These are phyloP conservation scores for Linnemannia hyalina DNA, from an alignment of 192 early-diverging fungal species.

Conservation along the genomic window DNA sequence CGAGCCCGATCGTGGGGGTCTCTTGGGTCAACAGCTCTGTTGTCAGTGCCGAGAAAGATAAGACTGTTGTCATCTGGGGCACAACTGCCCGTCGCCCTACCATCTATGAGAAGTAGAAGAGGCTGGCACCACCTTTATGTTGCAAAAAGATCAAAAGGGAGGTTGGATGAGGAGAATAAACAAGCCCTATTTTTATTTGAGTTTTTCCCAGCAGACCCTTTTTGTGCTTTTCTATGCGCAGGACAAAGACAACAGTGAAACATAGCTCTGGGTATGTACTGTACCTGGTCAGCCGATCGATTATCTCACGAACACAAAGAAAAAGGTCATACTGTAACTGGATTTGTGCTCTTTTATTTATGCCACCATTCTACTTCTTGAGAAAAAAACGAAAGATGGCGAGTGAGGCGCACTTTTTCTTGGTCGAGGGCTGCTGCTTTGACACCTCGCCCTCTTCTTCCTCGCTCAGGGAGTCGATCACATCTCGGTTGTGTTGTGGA, in stretches of 20 bases:
- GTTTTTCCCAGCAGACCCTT: too few species aligned
- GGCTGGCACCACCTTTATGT: not conserved
- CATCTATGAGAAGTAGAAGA: slow-evolving; percentile 45
- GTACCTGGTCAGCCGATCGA: not conserved
- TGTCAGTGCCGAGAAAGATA: slow-evolving; percentile 80
- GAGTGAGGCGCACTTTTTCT: not conserved
- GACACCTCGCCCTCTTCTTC: too few species aligned
- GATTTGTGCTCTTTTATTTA: not conserved
- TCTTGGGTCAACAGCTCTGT: slow-evolving; percentile 74
- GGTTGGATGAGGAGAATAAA: too few species aligned
- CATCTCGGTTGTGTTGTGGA: too few species aligned
- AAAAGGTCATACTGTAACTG: not conserved
- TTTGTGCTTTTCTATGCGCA: too few species aligned
- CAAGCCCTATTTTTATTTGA: not conserved
- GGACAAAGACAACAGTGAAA: too few species aligned
- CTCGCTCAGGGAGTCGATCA: too few species aligned
- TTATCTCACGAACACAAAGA: not conserved
- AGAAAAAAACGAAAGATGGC: slow-evolving; percentile 20
- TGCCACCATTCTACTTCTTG: not conserved
- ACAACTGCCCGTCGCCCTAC: slow-evolving; percentile 49
- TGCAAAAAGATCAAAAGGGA: too few species aligned
- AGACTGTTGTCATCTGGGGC: slow-evolving; percentile 70
- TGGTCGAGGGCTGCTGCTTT: not conserved
- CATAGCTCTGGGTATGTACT: too few species aligned
- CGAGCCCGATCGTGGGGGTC: slow-evolving; percentile 78